Conservation (phyloP, 495 filamentous ascomycete species). For the Rusavskia elegans region DNA sequence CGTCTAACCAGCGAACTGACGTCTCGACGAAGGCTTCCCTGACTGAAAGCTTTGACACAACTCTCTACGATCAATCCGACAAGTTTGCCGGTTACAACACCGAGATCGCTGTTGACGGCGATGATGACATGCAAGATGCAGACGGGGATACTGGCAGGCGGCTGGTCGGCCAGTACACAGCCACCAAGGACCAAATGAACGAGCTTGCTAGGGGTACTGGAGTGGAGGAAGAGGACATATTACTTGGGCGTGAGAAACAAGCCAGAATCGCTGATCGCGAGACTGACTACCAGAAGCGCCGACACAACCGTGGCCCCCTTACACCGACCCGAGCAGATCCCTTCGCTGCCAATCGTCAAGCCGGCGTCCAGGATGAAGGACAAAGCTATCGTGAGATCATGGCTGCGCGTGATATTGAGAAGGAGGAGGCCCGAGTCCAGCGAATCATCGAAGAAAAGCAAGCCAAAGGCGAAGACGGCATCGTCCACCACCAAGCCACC, state of each 20-base stretch:
- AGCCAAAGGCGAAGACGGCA: slow-evolving; percentile 41
- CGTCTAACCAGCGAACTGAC: slow-evolving; percentile 76
- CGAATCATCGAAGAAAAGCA: slow-evolving; percentile 66
- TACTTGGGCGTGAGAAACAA: slow-evolving; percentile 75
- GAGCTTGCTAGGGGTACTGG: slow-evolving; percentile 79
- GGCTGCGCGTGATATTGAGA: slow-evolving; percentile 77
- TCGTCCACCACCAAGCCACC: slow-evolving; percentile 49
- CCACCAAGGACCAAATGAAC: slow-evolving; percentile 76
- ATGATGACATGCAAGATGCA: slow-evolving; percentile 66
- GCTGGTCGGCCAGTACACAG: slow-evolving; percentile 94
- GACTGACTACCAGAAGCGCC: slow-evolving; percentile 94
- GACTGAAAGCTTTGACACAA: slow-evolving; percentile 86
- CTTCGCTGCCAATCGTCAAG: slow-evolving; percentile 61
- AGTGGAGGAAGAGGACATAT: slow-evolving; percentile 81
- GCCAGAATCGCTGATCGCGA: slow-evolving; percentile 82
- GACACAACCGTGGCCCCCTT: slow-evolving; percentile 64
- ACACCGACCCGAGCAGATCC: slow-evolving; percentile 82
- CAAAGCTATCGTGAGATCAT: slow-evolving; percentile 82
- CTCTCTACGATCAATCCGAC: slow-evolving; percentile 76
- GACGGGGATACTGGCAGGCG: slow-evolving; percentile 57
- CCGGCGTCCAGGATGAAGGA: slow-evolving; percentile 48
- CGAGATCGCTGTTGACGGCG: slow-evolving; percentile 68
- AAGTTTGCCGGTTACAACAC: slow-evolving; percentile 86
- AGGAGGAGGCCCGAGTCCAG: slow-evolving; percentile 82
- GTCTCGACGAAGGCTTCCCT: slow-evolving; percentile 86